Conservation (phyloP, 2,329 filamentous ascomycete species). For the Diaporthe sp. region DNA sequence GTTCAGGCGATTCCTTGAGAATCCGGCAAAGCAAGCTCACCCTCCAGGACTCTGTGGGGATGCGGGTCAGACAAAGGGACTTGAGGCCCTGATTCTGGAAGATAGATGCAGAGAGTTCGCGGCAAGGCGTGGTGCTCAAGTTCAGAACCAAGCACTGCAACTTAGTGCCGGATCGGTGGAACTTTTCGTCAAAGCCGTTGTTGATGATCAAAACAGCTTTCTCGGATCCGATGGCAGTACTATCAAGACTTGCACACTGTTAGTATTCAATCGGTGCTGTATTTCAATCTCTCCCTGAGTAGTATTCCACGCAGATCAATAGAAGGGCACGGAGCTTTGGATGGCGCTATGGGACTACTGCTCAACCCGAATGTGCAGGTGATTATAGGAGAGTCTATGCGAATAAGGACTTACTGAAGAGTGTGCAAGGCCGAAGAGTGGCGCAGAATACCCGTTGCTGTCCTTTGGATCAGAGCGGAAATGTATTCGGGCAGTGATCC, state of each 20-base stretch:
- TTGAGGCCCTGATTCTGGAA: not conserved
- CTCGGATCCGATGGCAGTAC: not conserved
- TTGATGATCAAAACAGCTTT: not conserved
- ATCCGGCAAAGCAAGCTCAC: not conserved
- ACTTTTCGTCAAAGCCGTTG: not conserved
- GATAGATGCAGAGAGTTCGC: not conserved
- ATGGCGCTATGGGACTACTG: not conserved
- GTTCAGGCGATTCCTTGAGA: not conserved
- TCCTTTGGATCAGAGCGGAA: not conserved
- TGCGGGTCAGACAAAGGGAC: not conserved
- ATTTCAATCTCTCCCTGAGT: not conserved
- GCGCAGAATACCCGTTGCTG: not conserved
- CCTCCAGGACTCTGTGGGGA: not conserved
- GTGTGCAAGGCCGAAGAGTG: not conserved
- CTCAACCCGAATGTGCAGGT: not conserved
- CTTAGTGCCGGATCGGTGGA: not conserved
- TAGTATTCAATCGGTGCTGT: not conserved
- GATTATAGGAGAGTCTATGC: not conserved
- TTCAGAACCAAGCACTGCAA: not conserved
- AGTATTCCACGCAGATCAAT: too few species aligned
- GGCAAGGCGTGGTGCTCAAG: not conserved
- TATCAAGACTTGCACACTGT: not conserved
- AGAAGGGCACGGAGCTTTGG: too few species aligned
- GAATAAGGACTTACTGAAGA: not conserved
- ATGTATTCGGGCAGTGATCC: not conserved